Percentiles rank a stretch among this genome's conserved stretches.
Conservation (phyloP, 2,329 filamentous ascomycete species). For the Trichophaea hybrida region DNA sequence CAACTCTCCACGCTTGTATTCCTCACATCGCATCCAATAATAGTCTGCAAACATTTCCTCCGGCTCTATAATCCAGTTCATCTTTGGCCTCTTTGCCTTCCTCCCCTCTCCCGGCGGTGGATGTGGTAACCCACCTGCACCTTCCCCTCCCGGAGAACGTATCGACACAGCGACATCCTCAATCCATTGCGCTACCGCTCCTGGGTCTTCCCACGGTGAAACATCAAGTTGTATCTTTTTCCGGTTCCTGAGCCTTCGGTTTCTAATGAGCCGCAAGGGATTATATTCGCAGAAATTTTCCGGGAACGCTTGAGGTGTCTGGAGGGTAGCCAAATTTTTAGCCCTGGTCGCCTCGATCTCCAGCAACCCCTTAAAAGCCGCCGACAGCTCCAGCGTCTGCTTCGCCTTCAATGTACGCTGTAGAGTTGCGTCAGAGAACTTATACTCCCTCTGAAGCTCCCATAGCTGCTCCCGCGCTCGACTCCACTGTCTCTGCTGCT, state of each 20-base stretch:
- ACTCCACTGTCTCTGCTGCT: conserved; percentile 13
- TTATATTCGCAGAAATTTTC: conserved; percentile 53
- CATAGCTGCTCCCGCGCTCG: conserved; percentile 11
- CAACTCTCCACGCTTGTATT: conserved; percentile 12
- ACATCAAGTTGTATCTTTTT: conserved; percentile 42
- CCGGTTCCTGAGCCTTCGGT: conserved; percentile 68
- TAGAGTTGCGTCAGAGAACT: conserved; percentile 66
- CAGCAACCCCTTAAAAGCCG: conserved; percentile 70
- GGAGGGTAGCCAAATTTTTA: background rate
- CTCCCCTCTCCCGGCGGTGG: conserved; percentile 35
- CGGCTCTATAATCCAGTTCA: conserved; percentile 74
- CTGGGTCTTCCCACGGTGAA: conserved; percentile 22
- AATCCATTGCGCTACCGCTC: conserved; percentile 19
- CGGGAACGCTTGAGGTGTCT: conserved; percentile 27
- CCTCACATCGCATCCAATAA: conserved; percentile 51
- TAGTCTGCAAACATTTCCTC: conserved; percentile 78
- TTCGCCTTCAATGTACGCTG: conserved; percentile 73
- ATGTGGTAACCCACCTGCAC: conserved; percentile 15
- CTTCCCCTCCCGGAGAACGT: background rate
- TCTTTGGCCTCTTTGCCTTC: conserved; percentile 56
- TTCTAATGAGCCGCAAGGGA: conserved; percentile 81
- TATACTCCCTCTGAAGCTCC: conserved; percentile 35
- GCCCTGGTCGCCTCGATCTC: conserved; percentile 34
- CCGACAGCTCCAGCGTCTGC: conserved; percentile 69
- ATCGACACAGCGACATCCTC: conserved; percentile 14